A percentile compares a stretch with the other conserved stretches of the same genome.
phyloP scores from a whole-genome alignment of 2,329 filamentous ascomycete species.

The Aaosphaeria pasadenensis region DNA sequence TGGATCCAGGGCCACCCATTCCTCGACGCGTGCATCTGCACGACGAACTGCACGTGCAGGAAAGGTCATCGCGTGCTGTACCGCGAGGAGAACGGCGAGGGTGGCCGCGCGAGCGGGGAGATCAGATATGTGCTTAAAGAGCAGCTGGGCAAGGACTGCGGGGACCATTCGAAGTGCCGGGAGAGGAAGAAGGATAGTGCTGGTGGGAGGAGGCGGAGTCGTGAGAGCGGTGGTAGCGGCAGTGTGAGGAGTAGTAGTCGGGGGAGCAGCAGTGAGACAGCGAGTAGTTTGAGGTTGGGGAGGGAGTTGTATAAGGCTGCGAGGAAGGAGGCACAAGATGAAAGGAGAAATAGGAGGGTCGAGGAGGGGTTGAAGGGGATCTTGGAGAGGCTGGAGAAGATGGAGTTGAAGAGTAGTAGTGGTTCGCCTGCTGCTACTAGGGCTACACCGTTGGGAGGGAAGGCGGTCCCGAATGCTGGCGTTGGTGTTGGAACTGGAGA shows the following conservation, averaged over 20 bases:
- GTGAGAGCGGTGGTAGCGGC: too few relatives aligned
- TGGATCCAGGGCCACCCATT: slow-evolving; percentile 21
- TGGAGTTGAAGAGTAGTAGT: neutral
- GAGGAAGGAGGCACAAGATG: neutral
- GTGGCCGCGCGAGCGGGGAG: neutral
- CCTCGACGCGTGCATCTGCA: slow-evolving; percentile 29
- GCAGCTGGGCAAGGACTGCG: slow-evolving; percentile 23
- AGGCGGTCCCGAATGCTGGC: neutral
- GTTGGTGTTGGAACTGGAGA: too few relatives aligned
- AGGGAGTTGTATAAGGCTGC: neutral
- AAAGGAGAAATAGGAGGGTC: neutral
- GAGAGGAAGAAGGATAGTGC: neutral
- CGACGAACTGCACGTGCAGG: slow-evolving; percentile 23
- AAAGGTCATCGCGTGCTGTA: slow-evolving; percentile 27
- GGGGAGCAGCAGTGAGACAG: too few relatives aligned
- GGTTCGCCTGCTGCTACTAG: neutral
- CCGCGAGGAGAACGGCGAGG: slow-evolving; percentile 1
- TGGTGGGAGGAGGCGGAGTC: neutral
- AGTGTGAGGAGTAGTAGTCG: too few relatives aligned
- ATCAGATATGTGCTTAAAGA: slow-evolving; percentile 12
- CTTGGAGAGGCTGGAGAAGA: neutral
- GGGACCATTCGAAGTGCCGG: slow-evolving; percentile 16
- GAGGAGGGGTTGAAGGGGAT: neutral
- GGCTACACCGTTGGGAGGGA: neutral
- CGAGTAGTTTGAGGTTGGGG: neutral